A percentile compares a stretch with the other conserved stretches of the same genome.
phyloP scores from a whole-genome alignment of 2,329 filamentous ascomycete genomes.

The Lachnellula willkommii region DNA sequence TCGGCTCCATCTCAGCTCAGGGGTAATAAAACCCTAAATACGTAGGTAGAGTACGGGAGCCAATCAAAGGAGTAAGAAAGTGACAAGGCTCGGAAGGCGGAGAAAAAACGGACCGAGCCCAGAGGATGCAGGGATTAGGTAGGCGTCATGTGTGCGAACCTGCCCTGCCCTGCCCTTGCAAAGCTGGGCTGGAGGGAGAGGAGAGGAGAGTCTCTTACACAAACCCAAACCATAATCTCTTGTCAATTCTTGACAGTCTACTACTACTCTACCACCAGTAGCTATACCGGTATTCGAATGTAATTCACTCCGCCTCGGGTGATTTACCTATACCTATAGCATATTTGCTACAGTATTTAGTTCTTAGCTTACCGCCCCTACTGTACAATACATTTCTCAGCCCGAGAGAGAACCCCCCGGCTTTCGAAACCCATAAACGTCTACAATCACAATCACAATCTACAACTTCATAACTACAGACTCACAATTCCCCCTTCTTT shows the following conservation, averaged over 20 bases:
- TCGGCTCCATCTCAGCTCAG: too few species aligned
- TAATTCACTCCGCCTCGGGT: too few species aligned
- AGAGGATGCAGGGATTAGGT: neutral
- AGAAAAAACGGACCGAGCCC: neutral
- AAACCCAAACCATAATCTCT: neutral
- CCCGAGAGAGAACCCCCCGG: neutral
- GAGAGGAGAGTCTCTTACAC: neutral
- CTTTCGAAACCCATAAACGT: neutral
- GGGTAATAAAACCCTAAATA: too few species aligned
- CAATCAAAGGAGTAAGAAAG: neutral
- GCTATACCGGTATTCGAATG: neutral
- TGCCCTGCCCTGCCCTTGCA: too few species aligned
- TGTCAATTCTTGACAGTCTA: too few species aligned
- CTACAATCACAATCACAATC: neutral
- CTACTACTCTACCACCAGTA: neutral
- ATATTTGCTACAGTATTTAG: neutral
- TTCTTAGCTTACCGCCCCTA: neutral
- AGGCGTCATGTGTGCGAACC: neutral
- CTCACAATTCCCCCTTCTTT: neutral
- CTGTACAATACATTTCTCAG: neutral
- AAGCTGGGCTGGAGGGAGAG: neutral
- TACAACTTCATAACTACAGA: neutral
- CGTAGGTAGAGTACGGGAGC: neutral
- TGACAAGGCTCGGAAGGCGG: neutral
- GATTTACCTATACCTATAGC: too few species aligned